Conservation (phyloP, 108 stramenopile species). For the Fragilaria radians region DNA sequence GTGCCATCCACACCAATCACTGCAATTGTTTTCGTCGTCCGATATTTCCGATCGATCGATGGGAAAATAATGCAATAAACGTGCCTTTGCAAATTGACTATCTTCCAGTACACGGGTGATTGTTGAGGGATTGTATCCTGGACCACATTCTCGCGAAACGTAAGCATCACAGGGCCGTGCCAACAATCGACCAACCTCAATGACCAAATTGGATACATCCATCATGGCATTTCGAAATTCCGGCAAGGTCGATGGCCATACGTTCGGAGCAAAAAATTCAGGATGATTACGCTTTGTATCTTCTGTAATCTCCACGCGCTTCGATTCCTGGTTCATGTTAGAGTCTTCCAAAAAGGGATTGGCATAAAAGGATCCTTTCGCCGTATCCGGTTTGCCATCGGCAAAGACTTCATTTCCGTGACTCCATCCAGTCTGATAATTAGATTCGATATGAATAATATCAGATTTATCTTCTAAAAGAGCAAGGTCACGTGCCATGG, state of each 20-base stretch:
- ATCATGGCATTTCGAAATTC: slow-evolving; percentile 74
- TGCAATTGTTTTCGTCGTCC: slow-evolving; percentile 13
- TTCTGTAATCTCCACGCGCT: slow-evolving; percentile 15
- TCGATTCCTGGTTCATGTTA: neutral
- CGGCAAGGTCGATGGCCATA: slow-evolving; percentile 75
- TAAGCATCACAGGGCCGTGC: slow-evolving; percentile 76
- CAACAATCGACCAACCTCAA: slow-evolving; percentile 65
- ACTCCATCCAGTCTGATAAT: slow-evolving; percentile 86
- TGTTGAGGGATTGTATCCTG: slow-evolving; percentile 31
- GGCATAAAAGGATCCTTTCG: slow-evolving; percentile 91
- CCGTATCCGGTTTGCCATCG: slow-evolving; percentile 61
- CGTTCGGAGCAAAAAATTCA: slow-evolving; percentile 67
- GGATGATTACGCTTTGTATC: slow-evolving; percentile 28
- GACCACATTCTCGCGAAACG: slow-evolving; percentile 22
- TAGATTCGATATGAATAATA: slow-evolving; percentile 48
- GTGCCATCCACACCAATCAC: slow-evolving; percentile 94
- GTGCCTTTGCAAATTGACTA: slow-evolving; percentile 74
- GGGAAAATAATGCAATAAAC: slow-evolving; percentile 92
- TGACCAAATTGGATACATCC: slow-evolving; percentile 62
- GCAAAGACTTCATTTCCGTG: slow-evolving; percentile 92
- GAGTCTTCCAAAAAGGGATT: slow-evolving; percentile 84
- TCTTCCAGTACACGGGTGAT: slow-evolving; percentile 48
- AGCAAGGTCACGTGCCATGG: slow-evolving; percentile 58
- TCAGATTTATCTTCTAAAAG: slow-evolving; percentile 35
- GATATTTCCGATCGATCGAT: neutral